Evolutionary conservation across 805 yeast genomes (phyloP), one percentile per base, ranked within the genome.

Genomic region (Wickerhamiella sergipiensis): DNA sequence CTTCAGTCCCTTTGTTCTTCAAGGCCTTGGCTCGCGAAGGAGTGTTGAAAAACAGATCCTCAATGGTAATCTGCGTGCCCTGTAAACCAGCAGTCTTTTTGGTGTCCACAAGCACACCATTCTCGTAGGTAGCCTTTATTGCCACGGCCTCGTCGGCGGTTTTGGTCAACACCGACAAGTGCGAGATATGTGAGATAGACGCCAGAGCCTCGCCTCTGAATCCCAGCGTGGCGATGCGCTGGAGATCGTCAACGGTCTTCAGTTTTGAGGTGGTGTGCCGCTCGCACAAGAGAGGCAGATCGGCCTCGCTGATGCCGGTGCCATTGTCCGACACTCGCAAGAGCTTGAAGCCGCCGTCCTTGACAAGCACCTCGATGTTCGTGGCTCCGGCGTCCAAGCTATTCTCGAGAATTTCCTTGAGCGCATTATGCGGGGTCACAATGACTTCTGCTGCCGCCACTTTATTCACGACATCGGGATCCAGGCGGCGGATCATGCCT

Each of bases 401-500:
- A 70, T 92, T 92, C 67, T 92, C 98, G 53, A 92, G 69, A 70
- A 92, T 70, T 64, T 92, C 98, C 63, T 92, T 92, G 43, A 92
- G 69, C 0, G 98, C 98, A 64, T 90, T 92, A 5, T 90, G 84
- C 0, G 98, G 97, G 4, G 89, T 90, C 62, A 89, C 76, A 52
- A 92, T 85, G 67, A 92, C 86, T 68, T 92, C 97, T 0, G 98
- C 98, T 1, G 98, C 98, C 0, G 98, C 98, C 24, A 92, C 92
- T 54, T 82, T 77, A 64, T 88, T 89, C 47, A 92, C 85, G 19
- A 89, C 97, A 2, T 78, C 64, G 15, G 69, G 69, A 45, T 83
- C 92, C 22, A 90, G 73, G 17, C 77, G 68, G 67, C 70, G 51
- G n/a, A 52, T 51, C 22, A 13, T 26, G 40, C 19, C 17, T 18